Base-by-base conservation (phyloP, 169 alveolate species). In the Babesia divergens region DNA sequence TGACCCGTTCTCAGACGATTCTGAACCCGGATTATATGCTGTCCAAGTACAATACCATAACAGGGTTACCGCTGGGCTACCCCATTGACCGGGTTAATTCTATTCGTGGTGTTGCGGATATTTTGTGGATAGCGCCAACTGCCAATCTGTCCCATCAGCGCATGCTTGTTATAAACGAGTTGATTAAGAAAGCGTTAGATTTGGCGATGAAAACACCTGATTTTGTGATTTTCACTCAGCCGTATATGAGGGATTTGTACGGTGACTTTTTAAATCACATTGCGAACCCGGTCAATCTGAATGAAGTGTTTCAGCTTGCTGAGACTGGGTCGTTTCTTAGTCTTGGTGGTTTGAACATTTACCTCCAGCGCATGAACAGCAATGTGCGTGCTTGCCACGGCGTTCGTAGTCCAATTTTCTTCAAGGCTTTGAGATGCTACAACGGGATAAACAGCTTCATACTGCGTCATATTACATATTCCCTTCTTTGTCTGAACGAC, bases 341-440 rank as follows among this genome's bases (percentile, higher is more conserved):
- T 34, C 9, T 70, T 22, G 60, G 24, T 52, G 6, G 31, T 20
- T 66, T 70, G 34, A 64, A 64, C 28, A 32, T 16, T 22, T 32
- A 29, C 11, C n/a, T 70, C 67, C 37, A 58, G 43, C 40, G 26
- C n/a, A 7, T 70, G 20, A 20, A 29, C 9, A 65, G 42, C 5
- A 70, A 70, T 35, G 76, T 50, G 13, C 34, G 60, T 28, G 46
- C n/a, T 4, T 70, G 46, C 22, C 31, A 70, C 43, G 82, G 82
- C 16, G 8, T 20, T 11, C 68, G 46, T 8, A 37, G 68, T 20
- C 28, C n/a, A 26, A 37, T 64, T 8, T 70, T 43, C 46, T 37
- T 28, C 51, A 70, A 31, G 66, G 28, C 75, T 0, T 40, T 67
- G 54, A 31, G 54, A 29, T 38, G 29, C 22, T n/a, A n/a, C 6